Conservation (phyloP, 1,284 basidiomycete species). For the Grifola frondosa region DNA sequence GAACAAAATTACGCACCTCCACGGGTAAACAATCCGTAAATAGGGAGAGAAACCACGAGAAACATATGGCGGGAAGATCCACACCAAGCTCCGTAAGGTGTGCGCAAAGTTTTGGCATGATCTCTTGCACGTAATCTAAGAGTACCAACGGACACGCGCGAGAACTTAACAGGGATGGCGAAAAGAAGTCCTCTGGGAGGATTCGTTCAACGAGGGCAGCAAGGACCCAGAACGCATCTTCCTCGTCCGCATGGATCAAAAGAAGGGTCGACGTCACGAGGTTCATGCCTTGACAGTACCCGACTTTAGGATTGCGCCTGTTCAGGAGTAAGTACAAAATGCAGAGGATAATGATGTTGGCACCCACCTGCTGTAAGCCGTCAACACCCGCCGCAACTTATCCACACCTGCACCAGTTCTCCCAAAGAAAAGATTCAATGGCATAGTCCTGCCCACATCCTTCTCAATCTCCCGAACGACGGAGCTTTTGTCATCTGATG, state of each 20-base stretch:
- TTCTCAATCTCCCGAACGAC: slow-evolving; percentile 90
- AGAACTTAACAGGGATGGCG: slow-evolving; percentile 81
- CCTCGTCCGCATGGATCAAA: slow-evolving; percentile 89
- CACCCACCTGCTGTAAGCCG: slow-evolving; percentile 86
- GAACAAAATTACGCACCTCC: slow-evolving; percentile 56
- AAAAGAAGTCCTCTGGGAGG: slow-evolving; percentile 82
- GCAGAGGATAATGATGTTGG: slow-evolving; percentile 3
- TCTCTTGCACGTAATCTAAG: slow-evolving; percentile 80
- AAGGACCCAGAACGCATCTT: slow-evolving; percentile 97
- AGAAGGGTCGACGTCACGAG: slow-evolving; percentile 92
- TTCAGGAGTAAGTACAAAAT: slow-evolving; percentile 1
- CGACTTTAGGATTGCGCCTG: slow-evolving; percentile 82
- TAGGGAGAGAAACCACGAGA: slow-evolving; percentile 96
- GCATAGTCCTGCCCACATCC: slow-evolving; percentile 93
- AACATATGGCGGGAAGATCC: slow-evolving; percentile 92
- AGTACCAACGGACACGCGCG: slow-evolving; percentile 93
- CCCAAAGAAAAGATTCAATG: slow-evolving; percentile 95
- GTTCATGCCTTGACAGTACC: slow-evolving; percentile 95
- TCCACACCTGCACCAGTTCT: slow-evolving; percentile 92
- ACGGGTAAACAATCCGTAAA: slow-evolving; percentile 97
- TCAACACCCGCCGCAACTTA: slow-evolving; percentile 87
- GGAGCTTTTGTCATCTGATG: slow-evolving; percentile 51
- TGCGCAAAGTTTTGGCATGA: slow-evolving; percentile 70
- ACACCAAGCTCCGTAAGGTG: slow-evolving; percentile 84
- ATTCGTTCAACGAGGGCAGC: slow-evolving; percentile 86